Percentiles rank a stretch among this genome's conserved stretches.
These are phyloP conservation scores for Colletotrichum sp. DNA, from an alignment of 2,329 filamentous ascomycete genomes.

Conservation along the genomic window DNA sequence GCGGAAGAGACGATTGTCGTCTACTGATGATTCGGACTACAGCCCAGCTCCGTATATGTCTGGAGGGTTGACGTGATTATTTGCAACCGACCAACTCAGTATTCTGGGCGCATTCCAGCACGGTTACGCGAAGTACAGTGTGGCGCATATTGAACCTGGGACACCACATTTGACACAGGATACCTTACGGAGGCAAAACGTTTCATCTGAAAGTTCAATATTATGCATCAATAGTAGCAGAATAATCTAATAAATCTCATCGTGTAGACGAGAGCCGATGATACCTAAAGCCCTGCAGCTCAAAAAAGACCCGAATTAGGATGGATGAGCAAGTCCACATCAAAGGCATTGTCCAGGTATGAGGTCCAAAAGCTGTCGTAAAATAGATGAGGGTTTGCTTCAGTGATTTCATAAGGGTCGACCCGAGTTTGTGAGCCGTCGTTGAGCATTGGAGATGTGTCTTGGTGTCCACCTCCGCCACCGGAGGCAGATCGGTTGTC, in stretches of 20 bases:
- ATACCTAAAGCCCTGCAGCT: neutral
- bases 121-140: neutral
- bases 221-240: rapidly evolving
- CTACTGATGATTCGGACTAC: neutral
- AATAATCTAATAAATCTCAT: neutral
- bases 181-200: neutral
- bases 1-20: neutral
- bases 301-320: neutral
- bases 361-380: neutral
- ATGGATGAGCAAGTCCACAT: neutral
- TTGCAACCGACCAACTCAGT: neutral
- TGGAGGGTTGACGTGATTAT: neutral
- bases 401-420: neutral
- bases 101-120: neutral
- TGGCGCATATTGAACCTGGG: neutral
- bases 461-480: neutral
- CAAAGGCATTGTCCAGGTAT: neutral
- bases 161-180: neutral
- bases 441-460: neutral
- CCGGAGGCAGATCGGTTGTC: neutral
- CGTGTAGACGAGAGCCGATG: neutral
- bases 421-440: neutral
- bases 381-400: neutral
- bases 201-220: rapidly evolving
- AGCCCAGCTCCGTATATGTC: neutral